Percentiles rank a stretch among this genome's conserved stretches.
Evolutionary conservation across 2,329 filamentous ascomycete genomes (phyloP).

Genomic region (Scedosporium apiospermum): DNA sequence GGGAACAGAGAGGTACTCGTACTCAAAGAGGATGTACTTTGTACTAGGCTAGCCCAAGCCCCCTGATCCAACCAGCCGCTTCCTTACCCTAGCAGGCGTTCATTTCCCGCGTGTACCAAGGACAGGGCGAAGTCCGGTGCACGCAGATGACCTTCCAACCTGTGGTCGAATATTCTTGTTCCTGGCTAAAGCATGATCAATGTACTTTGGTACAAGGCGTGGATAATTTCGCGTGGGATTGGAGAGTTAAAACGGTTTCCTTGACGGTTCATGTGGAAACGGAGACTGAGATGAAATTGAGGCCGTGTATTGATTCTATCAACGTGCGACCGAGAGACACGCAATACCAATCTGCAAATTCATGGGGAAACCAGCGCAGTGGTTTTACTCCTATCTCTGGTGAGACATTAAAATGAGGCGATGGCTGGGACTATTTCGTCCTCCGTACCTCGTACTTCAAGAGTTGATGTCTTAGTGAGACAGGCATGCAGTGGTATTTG

Average conservation of each 20-base stretch:
- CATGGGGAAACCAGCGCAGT: too few species aligned
- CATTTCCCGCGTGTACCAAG: not conserved
- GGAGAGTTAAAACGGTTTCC: too few species aligned
- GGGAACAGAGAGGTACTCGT: not conserved
- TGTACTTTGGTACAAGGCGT: not conserved
- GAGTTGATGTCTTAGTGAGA: not conserved
- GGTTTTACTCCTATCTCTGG: too few species aligned
- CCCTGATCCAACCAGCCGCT: not conserved
- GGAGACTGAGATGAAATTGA: too few species aligned
- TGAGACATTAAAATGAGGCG: not conserved
- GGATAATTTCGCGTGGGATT: not conserved
- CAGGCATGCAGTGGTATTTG: not conserved
- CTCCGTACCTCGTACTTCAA: too few species aligned
- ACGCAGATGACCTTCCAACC: not conserved
- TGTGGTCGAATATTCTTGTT: not conserved
- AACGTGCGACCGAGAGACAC: too few species aligned
- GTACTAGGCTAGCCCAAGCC: not conserved
- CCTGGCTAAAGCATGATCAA: not conserved
- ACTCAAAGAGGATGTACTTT: not conserved
- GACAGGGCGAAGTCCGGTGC: not conserved
- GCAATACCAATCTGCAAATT: too few species aligned
- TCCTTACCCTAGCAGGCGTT: not conserved
- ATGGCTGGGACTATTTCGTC: not conserved
- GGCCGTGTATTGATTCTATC: too few species aligned
- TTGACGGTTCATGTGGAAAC: too few species aligned